These are phyloP conservation scores for Gypsophila paniculata DNA, from an alignment of 179 eudicot species.

Conservation along the genomic window DNA sequence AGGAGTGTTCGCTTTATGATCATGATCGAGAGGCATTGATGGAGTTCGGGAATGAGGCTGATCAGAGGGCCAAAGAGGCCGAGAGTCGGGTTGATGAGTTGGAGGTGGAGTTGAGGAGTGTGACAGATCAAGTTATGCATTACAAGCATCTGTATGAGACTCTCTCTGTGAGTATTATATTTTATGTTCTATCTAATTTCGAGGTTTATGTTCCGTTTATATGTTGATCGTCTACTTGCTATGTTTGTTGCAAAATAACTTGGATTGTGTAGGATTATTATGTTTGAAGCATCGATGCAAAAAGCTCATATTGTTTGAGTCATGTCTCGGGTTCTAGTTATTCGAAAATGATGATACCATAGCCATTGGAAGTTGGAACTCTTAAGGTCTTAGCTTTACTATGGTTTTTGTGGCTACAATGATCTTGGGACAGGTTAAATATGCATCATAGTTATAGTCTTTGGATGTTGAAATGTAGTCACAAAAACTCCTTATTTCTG, in stretches of 20 bases:
- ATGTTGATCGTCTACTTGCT: neutral
- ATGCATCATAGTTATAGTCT: too few species aligned
- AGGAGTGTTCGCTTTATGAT: slow-evolving; percentile 68
- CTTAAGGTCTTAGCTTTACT: too few species aligned
- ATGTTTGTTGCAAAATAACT: neutral
- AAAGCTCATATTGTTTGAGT: too few species aligned
- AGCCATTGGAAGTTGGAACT: too few species aligned
- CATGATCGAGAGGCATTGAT: slow-evolving; percentile 70
- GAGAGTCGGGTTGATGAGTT: slow-evolving; percentile 47
- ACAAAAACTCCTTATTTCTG: too few species aligned
- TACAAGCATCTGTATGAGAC: slow-evolving; percentile 40
- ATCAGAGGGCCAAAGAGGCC: slow-evolving; percentile 68
- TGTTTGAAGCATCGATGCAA: too few species aligned
- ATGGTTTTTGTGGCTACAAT: too few species aligned
- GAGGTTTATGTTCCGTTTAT: neutral
- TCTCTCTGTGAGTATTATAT: slow-evolving; percentile 36
- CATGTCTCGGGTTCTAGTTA: too few species aligned
- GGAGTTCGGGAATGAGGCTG: slow-evolving; percentile 89
- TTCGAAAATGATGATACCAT: too few species aligned
- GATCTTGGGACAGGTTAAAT: too few species aligned
- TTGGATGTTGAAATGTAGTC: too few species aligned
- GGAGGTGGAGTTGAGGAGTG: slow-evolving; percentile 51
- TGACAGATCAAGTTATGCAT: slow-evolving; percentile 40
- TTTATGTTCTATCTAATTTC: neutral
- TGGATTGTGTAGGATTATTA: neutral